phyloP scores from a whole-genome alignment of 805 yeast species.

The Wickerhamomyces bovis region DNA sequence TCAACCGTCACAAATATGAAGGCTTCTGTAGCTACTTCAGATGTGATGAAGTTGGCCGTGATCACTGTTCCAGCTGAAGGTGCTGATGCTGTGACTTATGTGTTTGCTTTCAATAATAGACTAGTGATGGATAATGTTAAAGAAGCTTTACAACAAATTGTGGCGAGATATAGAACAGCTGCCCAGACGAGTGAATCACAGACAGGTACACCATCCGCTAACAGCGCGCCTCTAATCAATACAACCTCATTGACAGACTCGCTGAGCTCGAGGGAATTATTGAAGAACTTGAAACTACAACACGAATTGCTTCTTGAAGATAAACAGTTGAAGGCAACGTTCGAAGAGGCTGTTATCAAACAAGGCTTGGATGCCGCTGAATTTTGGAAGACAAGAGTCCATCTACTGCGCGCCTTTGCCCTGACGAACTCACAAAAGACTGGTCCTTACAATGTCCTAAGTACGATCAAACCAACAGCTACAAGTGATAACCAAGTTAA shows the following conservation, averaged over 20 bases:
- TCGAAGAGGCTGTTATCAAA: constrained; percentile 82
- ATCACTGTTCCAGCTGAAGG: constrained; percentile 36
- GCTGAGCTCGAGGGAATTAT: constrained; percentile 50
- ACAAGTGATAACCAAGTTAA: constrained; percentile 89
- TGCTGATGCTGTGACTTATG: constrained; percentile 24
- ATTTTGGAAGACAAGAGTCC: constrained; percentile 82
- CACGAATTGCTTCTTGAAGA: constrained; percentile 70
- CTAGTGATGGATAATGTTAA: constrained; percentile 73
- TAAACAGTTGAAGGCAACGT: constrained; percentile 60
- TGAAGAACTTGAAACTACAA: constrained; percentile 72
- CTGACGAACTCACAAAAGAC: constrained; percentile 75
- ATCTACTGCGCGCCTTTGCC: constrained; percentile 78
- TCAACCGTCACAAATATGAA: constrained; percentile 46
- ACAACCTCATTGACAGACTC: constrained; percentile 36
- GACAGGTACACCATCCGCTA: constrained; percentile 13
- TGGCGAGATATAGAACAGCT: constrained; percentile 50
- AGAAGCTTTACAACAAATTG: constrained; percentile 58
- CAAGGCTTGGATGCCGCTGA: constrained; percentile 71
- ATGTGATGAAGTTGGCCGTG: constrained; percentile 61
- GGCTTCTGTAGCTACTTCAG: constrained; percentile 63
- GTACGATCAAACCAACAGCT: constrained; percentile 92
- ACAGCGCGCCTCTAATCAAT: constrained; percentile 27
- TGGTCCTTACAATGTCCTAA: constrained; percentile 90
- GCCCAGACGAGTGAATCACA: constrained; percentile 20
- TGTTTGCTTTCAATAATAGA: constrained; percentile 64